phyloP scores from a whole-genome alignment of 371 early-diverging fungal species.

The Mucor sp. region DNA sequence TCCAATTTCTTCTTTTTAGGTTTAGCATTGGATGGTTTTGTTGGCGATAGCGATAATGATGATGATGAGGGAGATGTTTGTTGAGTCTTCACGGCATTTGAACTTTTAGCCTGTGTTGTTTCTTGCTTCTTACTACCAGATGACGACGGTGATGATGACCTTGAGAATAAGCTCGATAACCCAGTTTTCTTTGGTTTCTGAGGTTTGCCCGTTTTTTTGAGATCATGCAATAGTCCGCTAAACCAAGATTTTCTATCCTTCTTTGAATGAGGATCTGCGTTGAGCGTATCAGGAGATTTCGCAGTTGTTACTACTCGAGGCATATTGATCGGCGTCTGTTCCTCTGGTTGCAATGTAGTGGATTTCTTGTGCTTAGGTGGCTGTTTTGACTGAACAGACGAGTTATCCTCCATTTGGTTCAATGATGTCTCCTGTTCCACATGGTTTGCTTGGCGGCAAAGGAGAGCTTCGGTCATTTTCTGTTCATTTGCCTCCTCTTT shows the following conservation, averaged over 20 bases:
- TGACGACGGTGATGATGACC: conserved; percentile 3
- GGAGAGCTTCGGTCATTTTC: neutral
- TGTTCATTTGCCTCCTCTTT: neutral
- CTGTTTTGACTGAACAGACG: neutral
- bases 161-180: neutral
- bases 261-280: neutral
- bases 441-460: neutral
- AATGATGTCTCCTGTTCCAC: neutral
- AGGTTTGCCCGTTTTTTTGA: neutral
- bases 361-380: neutral
- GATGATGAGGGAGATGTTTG: neutral
- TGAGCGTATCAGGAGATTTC: neutral
- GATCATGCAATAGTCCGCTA: neutral
- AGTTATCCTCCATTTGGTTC: neutral
- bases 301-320: neutral
- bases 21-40: neutral
- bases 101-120: neutral
- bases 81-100: neutral
- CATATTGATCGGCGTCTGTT: neutral
- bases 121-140: conserved; percentile 16
- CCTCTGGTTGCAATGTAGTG: neutral
- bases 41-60: neutral
- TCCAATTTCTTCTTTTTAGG: neutral
- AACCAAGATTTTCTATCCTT: conserved; percentile 8
- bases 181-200: neutral